Evolutionary conservation across 2,329 filamentous ascomycete species (phyloP), one percentile per base, ranked within the genome.

Genomic region (Aspergillus fumigatiaffinis): DNA sequence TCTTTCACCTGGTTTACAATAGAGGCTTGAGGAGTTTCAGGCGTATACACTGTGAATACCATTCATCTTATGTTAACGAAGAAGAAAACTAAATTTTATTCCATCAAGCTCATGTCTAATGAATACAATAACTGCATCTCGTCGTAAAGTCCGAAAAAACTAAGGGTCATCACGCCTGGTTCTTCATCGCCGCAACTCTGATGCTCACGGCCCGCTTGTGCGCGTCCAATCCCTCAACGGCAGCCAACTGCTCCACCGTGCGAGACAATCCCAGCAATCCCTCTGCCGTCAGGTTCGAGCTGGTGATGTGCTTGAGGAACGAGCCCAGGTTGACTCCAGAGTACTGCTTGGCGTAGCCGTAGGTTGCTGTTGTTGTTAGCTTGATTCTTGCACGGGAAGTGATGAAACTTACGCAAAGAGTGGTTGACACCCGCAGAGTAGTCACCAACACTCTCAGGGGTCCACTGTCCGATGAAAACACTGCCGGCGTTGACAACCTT

Each of bases 401-500:
- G 20, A 17, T 32, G 47, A 52, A 48, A 88, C 91, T 85, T 88
- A 96, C 92, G 94, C 63, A 99, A 80, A 57, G 91, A 95, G 80
- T 99, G 94, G 75, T 99, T 99, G 46, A 99, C 94, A 69, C 94
- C 94, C 53, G 94, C 94, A 62, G 92, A 96, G 79, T 99, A 99
- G 74, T 99, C 94, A 49, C 94, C 94, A 3, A 99, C 94, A 73
- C 91, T 96, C 78, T 99, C 94, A 5, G 94, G 94, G 0, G 94
- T 97, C 94, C 94, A 99, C 63, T 89, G 83, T 9, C 94, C 94
- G 63, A 97, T 87, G 72, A 99, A 99, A 6, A 99, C 92, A 71
- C 91, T 96, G 20, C 94, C 94, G 2, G 94, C 94, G 67, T 99
- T 97, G 78, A 92, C 84, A 25, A 99, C 92, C 72, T 88, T 78